Conservation (phyloP, 148 eudicot species). For the Persicaria maculosa region DNA sequence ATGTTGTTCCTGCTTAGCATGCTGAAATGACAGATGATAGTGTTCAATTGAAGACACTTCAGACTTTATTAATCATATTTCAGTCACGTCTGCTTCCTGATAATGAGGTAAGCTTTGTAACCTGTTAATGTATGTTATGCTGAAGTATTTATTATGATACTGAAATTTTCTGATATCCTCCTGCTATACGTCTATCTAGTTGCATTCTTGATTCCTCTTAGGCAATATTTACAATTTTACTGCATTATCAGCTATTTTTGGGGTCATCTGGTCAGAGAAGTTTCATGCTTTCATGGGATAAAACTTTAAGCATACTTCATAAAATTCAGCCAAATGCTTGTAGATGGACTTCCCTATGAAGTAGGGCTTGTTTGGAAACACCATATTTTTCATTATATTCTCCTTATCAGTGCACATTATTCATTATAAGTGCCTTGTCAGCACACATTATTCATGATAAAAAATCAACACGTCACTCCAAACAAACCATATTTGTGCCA, state of each 20-base stretch:
- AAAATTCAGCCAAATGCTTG: not conserved
- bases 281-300: not conserved
- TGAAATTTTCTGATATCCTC: not conserved
- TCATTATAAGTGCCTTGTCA: too few relatives aligned
- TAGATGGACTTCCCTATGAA: not conserved
- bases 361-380: not conserved
- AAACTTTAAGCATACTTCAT: not conserved
- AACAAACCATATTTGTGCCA: not conserved
- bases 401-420: too few relatives aligned
- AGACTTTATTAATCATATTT: conserved; percentile 81
- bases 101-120: conserved; percentile 51
- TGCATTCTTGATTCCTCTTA: conserved; percentile 1
- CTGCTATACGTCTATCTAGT: not conserved
- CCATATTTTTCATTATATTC: too few relatives aligned
- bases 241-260: not conserved
- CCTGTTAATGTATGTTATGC: not conserved
- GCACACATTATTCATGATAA: too few relatives aligned
- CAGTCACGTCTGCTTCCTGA: conserved; percentile 90
- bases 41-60: conserved; percentile 90
- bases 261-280: not conserved
- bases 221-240: not conserved
- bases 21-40: conserved; percentile 96
- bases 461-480: too few relatives aligned
- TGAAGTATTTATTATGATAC: not conserved
- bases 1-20: conserved; percentile 44